Conservation (phyloP, 352 stramenopile genomes). For the Globisporangium mamillatum region DNA sequence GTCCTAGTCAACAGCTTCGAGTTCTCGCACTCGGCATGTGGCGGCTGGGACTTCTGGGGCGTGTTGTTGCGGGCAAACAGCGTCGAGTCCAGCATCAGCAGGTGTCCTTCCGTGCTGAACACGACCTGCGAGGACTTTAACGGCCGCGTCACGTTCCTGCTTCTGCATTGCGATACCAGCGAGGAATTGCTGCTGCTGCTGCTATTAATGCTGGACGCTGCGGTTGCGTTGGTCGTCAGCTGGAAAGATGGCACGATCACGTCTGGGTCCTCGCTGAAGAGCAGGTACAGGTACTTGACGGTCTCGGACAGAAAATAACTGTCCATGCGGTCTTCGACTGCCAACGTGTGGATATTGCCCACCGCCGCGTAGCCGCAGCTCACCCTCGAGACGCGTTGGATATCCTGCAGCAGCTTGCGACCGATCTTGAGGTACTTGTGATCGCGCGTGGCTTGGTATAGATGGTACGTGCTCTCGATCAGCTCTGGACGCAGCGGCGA, state of each 20-base stretch:
- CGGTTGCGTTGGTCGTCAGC: slow-evolving; percentile 4
- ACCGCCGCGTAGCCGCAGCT: slow-evolving; percentile 92
- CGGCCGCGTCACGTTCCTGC: slow-evolving; percentile 19
- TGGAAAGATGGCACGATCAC: slow-evolving; percentile 57
- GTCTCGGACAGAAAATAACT: slow-evolving; percentile 99
- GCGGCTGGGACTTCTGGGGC: slow-evolving; percentile 5
- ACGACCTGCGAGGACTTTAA: slow-evolving; percentile 72
- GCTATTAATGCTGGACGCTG: slow-evolving; percentile 1
- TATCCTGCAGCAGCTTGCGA: slow-evolving; percentile 82
- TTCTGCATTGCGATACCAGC: background rate
- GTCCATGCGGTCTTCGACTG: slow-evolving; percentile 97
- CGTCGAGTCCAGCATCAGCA: slow-evolving; percentile 59
- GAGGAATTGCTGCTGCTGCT: slow-evolving; percentile 7
- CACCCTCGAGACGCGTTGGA: slow-evolving; percentile 85
- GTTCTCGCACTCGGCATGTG: slow-evolving; percentile 44
- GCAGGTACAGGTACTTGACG: slow-evolving; percentile 98
- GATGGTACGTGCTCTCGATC: slow-evolving; percentile 96
- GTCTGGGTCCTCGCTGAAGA: slow-evolving; percentile 93
- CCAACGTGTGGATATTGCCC: slow-evolving; percentile 87
- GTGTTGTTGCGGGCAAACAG: slow-evolving; percentile 38
- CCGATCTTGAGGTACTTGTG: slow-evolving; percentile 90
- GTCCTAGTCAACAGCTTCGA: slow-evolving; percentile 33
- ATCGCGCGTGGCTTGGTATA: slow-evolving; percentile 89
- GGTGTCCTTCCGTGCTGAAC: slow-evolving; percentile 82
- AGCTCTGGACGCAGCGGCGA: slow-evolving; percentile 96